Conservation (phyloP, 1,284 basidiomycete genomes). For the Athelia psychrophila region DNA sequence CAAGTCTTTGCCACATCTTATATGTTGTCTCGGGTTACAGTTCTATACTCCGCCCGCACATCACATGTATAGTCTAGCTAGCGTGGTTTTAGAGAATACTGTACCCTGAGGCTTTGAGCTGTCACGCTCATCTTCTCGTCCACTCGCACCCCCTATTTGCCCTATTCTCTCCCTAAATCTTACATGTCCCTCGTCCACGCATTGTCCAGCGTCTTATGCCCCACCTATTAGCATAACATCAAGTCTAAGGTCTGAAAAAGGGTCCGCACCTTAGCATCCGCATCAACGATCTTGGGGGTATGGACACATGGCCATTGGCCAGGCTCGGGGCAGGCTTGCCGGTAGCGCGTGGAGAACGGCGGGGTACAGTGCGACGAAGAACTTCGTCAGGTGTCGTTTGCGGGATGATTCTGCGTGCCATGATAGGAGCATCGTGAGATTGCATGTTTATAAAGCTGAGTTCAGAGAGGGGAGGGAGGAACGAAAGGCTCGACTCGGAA, state of each 20-base stretch:
- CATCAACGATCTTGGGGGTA: slow-evolving; percentile 69
- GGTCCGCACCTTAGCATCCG: slow-evolving; percentile 12
- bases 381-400: slow-evolving; percentile 71
- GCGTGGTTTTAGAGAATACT: too few species aligned
- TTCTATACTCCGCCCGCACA: too few species aligned
- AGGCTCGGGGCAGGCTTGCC: slow-evolving; percentile 64
- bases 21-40: too few species aligned
- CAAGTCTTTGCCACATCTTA: too few species aligned
- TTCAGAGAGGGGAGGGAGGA: slow-evolving; percentile 1
- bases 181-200: slow-evolving; percentile 34
- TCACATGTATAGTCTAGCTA: too few species aligned
- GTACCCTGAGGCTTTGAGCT: too few species aligned
- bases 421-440: too few species aligned
- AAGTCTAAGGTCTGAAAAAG: not conserved
- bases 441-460: slow-evolving; percentile 1
- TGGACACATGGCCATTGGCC: slow-evolving; percentile 63
- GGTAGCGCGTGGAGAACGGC: slow-evolving; percentile 50
- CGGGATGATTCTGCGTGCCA: slow-evolving; percentile 83
- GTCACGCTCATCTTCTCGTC: too few species aligned
- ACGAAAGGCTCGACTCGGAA: slow-evolving; percentile 4
- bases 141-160: too few species aligned
- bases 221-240: too few species aligned
- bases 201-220: too few species aligned
- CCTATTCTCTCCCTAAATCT: too few species aligned
- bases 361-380: slow-evolving; percentile 69